Base-by-base conservation (phyloP, 371 early-diverging fungal genomes). In the Mortierella sp. region DNA sequence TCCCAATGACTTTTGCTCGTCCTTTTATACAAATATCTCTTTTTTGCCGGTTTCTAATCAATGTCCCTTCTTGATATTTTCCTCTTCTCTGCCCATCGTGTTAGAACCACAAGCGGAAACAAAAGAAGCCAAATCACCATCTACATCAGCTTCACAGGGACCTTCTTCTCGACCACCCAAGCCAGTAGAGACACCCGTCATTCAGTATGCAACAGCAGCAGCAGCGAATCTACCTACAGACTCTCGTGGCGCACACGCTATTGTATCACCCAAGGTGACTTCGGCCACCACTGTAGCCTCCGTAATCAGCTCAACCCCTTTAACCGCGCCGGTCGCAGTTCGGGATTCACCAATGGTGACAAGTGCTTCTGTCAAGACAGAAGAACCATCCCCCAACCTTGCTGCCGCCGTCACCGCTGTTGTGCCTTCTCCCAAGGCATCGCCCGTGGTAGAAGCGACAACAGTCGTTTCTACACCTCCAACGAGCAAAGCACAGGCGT, bases 171-270 rank as follows among this genome's bases (percentile, higher is more conserved):
- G 72, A 70, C 68, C 69, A 69, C 55, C 77, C 53, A 21, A 77
- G 19, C 26, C 70, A 46, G 69, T 48, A 14, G 69, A 71, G 37
- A 62, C 69, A 1, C 76, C 68, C 0, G 69, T 66, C 21, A 65
- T 74, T 7, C 80, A 74, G 46, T 74, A 74, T 28, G 73, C 73
- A 4, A 68, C 80, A 14, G 80, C 80, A 0, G 80, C 66, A 15
- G 74, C 80, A 12, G 80, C 80, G 46, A 76, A 76, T 30, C 48
- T 76, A 12, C 65, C 72, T 15, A n/a, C 76, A 46, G 76, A 76
- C 30, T 47, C 68, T 15, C 75, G 75, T 19, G 52, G 53, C 16
- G 52, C 62, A 1, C 52, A 46, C 25, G 19, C 63, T 19, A 25
- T 62, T 4, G 61, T 61, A 16, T 70, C 76, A 0, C 76, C 76